Evolutionary conservation across 2,329 filamentous ascomycete genomes (phyloP).

Genomic region (Aspergillus sp.): DNA sequence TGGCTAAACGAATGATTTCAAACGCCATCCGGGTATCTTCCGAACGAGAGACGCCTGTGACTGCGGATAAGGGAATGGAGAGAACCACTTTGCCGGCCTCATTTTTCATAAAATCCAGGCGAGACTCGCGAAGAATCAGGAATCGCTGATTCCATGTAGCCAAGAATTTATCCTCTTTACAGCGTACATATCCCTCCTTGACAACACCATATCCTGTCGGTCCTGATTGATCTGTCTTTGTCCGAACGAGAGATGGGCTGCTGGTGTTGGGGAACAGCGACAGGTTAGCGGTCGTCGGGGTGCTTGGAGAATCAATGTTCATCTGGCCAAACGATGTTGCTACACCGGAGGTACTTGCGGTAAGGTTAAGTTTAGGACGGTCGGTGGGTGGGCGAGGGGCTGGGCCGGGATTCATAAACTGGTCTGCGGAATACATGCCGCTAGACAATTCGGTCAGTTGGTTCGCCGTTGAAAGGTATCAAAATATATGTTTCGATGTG

Average conservation of each 20-base stretch:
- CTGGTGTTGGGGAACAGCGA: slow-evolving; percentile 68
- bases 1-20: slow-evolving; percentile 75
- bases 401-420: slow-evolving; percentile 96
- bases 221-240: slow-evolving; percentile 59
- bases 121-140: slow-evolving; percentile 86
- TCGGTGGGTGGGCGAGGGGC: slow-evolving; percentile 86
- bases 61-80: slow-evolving; percentile 79
- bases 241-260: slow-evolving; percentile 66
- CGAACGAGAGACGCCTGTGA: slow-evolving; percentile 85
- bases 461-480: not conserved
- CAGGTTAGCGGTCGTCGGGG: slow-evolving; percentile 54
- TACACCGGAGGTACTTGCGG: slow-evolving; percentile 70
- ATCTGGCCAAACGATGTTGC: slow-evolving; percentile 67
- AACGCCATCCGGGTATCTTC: slow-evolving; percentile 91
- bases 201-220: slow-evolving; percentile 70
- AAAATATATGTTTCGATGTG: not conserved
- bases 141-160: slow-evolving; percentile 90
- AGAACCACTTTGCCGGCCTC: slow-evolving; percentile 86
- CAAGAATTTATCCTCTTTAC: slow-evolving; percentile 78
- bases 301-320: slow-evolving; percentile 66
- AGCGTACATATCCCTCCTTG: slow-evolving; percentile 59
- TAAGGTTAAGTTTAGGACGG: slow-evolving; percentile 73
- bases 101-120: slow-evolving; percentile 90
- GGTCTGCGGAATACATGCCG: slow-evolving; percentile 58
- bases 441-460: slow-evolving; percentile 7